Percentiles rank a stretch among this genome's conserved stretches.
Evolutionary conservation across 129 eudicot species (phyloP).

Genomic region (Cynara cardunculus): DNA sequence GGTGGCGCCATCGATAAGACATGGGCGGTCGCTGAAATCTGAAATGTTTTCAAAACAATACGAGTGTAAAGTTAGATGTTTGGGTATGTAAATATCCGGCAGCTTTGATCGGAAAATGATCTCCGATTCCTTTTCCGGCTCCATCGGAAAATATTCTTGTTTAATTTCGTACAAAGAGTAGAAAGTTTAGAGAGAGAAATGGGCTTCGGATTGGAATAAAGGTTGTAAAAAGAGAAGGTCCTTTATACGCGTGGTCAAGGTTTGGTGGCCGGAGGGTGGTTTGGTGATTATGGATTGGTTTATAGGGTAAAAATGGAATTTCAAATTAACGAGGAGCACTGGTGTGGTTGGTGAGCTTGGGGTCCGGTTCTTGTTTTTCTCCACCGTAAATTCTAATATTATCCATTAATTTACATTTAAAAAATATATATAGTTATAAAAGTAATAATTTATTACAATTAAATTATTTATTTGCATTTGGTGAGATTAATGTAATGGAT

Average conservation of each 20-base stretch:
- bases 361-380: not conserved
- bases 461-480: too few species aligned
- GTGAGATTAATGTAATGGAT: too few species aligned
- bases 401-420: not conserved
- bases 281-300: conserved; percentile 28
- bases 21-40: conserved; percentile 44
- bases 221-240: conserved; percentile 1
- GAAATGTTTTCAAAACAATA: conserved; percentile 83
- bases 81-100: conserved; percentile 83
- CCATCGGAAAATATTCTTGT: conserved; percentile 24
- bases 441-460: too few species aligned
- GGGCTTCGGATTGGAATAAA: conserved; percentile 7
- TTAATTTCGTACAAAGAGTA: not conserved
- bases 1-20: conserved; percentile 69
- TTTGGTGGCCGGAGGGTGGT: conserved; percentile 34
- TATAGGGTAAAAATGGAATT: conserved; percentile 30
- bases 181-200: not conserved
- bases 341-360: conserved; percentile 46
- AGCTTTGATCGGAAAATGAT: conserved; percentile 84
- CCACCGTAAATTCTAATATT: not conserved
- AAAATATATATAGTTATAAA: too few species aligned
- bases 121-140: conserved; percentile 30
- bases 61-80: conserved; percentile 76
- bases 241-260: conserved; percentile 29
- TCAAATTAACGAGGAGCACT: not conserved